Base-by-base conservation (phyloP, 2,329 filamentous ascomycete genomes). In the Arthrobotrys megalospora region DNA sequence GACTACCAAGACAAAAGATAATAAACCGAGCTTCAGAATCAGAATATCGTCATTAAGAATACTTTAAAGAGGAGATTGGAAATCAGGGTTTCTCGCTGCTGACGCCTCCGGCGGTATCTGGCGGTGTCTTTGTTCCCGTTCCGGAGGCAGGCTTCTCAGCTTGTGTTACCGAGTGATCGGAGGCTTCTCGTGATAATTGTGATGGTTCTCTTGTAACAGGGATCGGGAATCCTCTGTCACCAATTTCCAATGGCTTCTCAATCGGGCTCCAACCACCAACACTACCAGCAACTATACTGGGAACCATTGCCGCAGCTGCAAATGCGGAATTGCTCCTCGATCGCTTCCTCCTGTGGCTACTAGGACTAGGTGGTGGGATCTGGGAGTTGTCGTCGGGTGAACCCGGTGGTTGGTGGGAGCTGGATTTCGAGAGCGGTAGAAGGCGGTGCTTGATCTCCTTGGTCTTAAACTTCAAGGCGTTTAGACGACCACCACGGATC, bases 401-500 rank as follows among this genome's bases (percentile, higher is more conserved):
- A 91, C 84, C 84, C 83, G 85, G 80, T 88, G 90, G 82, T 88
- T 86, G 71, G 90, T 89, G 87, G 58, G 88, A 90, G 81, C 87
- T 87, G 55, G 87, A 86, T 81, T 90, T 86, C 81, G 93, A 88
- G 1, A 89, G 89, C 83, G 94, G 91, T 82, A 90, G 90, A 76
- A 92, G 92, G 82, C 95, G 91, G 82, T 90, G 87, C 79, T 95
- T 90, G 75, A 91, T 90, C 83, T 80, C 70, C 32, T 80, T 77
- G 14, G 80, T 80, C 32, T 79, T 72, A 72, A 93, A 95, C 84
- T 91, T 93, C 81, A 96, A 86, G 82, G 92, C 91, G 86, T 93
- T 94, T 76, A 96, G 85, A 77, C 93, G 91, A 45, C 93, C 93
- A 80, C 93, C 93, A 85, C 92, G 93, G 85, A 95, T 88, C 81